Evolutionary conservation across 768 basidiomycete species (phyloP).

Genomic region (Rhodosporidiobolus odoratus): DNA sequence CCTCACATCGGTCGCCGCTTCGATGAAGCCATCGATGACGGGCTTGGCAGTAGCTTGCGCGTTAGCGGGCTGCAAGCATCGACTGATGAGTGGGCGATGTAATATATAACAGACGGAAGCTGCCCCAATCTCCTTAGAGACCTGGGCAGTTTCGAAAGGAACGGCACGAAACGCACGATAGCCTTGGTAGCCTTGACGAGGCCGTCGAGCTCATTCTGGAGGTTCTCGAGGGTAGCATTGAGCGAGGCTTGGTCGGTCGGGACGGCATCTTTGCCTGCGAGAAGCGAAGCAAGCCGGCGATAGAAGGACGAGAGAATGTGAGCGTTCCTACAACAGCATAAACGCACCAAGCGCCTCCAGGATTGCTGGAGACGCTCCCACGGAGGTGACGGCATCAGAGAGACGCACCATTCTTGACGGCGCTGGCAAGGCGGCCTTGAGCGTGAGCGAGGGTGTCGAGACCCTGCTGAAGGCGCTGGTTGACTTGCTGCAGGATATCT

Average conservation of each 20-base stretch:
- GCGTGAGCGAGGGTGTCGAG: slow-evolving; percentile 15
- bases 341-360: not conserved
- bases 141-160: too few species aligned
- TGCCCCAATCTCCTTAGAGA: too few species aligned
- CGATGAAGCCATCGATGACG: slow-evolving; percentile 2
- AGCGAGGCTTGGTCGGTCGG: slow-evolving; percentile 24
- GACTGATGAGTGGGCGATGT: not conserved
- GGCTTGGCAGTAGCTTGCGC: slow-evolving; percentile 20
- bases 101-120: not conserved
- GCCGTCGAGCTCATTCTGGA: slow-evolving; percentile 13
- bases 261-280: slow-evolving; percentile 1
- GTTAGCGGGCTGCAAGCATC: not conserved
- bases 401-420: slow-evolving; percentile 15
- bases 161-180: slow-evolving; percentile 5
- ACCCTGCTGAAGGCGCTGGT: slow-evolving; percentile 4
- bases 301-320: not conserved
- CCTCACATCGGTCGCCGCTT: slow-evolving; percentile 9
- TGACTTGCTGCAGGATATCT: slow-evolving; percentile 9
- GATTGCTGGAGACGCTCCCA: not conserved
- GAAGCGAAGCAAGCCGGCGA: not conserved
- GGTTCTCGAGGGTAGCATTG: slow-evolving; percentile 7
- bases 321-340: not conserved
- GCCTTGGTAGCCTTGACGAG: slow-evolving; percentile 12
- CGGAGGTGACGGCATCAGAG: not conserved
- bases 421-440: slow-evolving; percentile 23